Base-by-base conservation (phyloP, 2,329 filamentous ascomycete genomes). In the Pyrenochaeta sp. region DNA sequence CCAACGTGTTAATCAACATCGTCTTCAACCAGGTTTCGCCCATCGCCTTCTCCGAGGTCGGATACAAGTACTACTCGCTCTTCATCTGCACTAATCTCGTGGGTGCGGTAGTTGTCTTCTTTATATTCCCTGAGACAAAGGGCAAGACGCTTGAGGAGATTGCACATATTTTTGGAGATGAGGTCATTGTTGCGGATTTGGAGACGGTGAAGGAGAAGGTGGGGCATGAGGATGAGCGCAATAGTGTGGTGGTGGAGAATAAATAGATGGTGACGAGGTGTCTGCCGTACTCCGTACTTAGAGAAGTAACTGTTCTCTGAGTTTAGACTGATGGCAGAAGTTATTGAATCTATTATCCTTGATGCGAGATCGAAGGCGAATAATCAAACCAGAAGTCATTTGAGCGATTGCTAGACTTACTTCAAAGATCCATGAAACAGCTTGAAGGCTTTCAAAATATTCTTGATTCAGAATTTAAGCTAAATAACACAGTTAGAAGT, bases 41-140 rank as follows among this genome's bases (percentile, higher is more conserved):
- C 7, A 52, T 58, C 10, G 71, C 71, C 67, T 54, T 72, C 6
- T 52, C 54, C 15, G 41, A 48, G 7, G 63, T 68, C 56, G 55
- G 55, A 3, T 72, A 61, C 41, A 68, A 68, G 6, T 71, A 67
- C 2, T 72, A 67, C 37, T 70, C 71, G 23, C 70, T 72, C 57
- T 72, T 72, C 46, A 53, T 56, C 4, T 62, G 65, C 48, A 49
- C 47, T 26, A 30, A 48, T 7, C 15, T 58, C 9, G 19, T 34
- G 7, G 48, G 43, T 6, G 51, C 46, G 8, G 29, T 50, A 6
- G 34, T 42, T 20, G 40, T 53, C 15, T 51, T 27, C n/a, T 36
- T 53, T 34, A 38, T 50, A 19, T 61, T 58, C 41, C 58, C 56
- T 1, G 58, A 62, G 31, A 60, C 56, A 0, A 62, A 62, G 29